phyloP scores from a whole-genome alignment of 192 early-diverging fungal genomes.

The Podila horticola region DNA sequence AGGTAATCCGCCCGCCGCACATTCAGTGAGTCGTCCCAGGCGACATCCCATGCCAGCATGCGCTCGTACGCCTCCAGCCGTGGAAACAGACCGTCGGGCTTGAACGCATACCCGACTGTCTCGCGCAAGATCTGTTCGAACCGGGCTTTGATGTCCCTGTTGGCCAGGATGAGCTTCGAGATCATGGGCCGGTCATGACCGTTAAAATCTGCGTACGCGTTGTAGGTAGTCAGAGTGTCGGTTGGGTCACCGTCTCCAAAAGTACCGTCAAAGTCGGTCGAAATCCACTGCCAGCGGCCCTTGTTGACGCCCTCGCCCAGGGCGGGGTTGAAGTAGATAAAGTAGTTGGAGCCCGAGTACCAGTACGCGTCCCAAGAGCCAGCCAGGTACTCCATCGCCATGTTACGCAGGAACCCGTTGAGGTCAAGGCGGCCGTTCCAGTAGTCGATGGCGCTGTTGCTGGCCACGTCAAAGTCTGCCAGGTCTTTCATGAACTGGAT shows the following conservation, averaged over 20 bases:
- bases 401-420: conserved; percentile 11
- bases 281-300: conserved; percentile 44
- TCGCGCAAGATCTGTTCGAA: conserved; percentile 44
- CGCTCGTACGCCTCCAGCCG: conserved; percentile 32
- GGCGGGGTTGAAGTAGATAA: conserved; percentile 45
- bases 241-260: conserved; percentile 45
- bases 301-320: neutral
- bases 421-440: conserved; percentile 4
- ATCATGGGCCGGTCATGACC: conserved; percentile 37
- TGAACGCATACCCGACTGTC: conserved; percentile 17
- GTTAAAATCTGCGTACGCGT: conserved; percentile 17
- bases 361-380: conserved; percentile 56
- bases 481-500: conserved; percentile 42
- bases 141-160: conserved; percentile 20
- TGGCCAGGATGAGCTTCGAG: conserved; percentile 7
- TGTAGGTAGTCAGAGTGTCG: conserved; percentile 12
- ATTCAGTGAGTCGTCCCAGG: conserved; percentile 32
- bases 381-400: conserved; percentile 47
- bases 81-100: conserved; percentile 10
- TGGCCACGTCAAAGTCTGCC: conserved; percentile 1
- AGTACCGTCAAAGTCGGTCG: conserved; percentile 54
- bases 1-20: neutral
- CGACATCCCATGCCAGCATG: conserved; percentile 30
- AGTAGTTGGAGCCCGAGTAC: conserved; percentile 53
- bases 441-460: neutral